Evolutionary conservation across 495 filamentous ascomycete species (phyloP).

Genomic region (Penicillium ucsense): DNA sequence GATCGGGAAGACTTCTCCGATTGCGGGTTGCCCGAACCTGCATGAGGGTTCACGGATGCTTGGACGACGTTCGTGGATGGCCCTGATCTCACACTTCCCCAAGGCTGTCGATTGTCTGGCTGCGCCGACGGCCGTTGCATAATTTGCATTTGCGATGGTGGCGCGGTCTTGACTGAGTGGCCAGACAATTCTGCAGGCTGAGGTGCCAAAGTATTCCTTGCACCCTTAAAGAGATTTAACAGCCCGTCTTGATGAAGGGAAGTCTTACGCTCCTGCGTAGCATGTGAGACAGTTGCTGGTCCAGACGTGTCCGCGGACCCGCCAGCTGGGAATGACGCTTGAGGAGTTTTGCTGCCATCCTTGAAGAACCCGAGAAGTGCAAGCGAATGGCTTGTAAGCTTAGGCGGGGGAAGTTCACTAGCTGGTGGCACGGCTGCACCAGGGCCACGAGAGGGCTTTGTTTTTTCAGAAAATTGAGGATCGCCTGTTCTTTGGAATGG

Average conservation of each 20-base stretch:
- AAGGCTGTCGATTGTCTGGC: conserved; percentile 8
- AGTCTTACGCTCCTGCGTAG: conserved; percentile 15
- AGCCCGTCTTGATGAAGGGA: conserved; percentile 34
- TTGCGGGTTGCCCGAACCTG: conserved; percentile 40
- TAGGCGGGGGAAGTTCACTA: conserved; percentile 47
- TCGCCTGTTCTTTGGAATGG: conserved; percentile 47
- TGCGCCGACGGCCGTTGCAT: conserved; percentile 25
- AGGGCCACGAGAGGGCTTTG: conserved; percentile 27
- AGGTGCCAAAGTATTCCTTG: conserved; percentile 9
- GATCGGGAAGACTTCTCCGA: conserved; percentile 31
- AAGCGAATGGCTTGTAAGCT: conserved; percentile 54
- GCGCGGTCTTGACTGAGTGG: conserved; percentile 14
- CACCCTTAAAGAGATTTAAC: conserved; percentile 26
- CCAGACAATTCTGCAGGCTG: conserved; percentile 28
- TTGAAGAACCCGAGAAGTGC: conserved; percentile 59
- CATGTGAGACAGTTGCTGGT: conserved; percentile 5
- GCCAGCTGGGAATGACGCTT: conserved; percentile 18
- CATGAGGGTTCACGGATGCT: conserved; percentile 40
- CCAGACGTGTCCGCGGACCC: neutral
- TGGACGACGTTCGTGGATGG: conserved; percentile 7
- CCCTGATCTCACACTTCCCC: conserved; percentile 3
- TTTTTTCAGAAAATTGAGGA: conserved; percentile 37
- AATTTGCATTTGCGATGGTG: conserved; percentile 21
- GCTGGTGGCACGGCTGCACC: conserved; percentile 44
- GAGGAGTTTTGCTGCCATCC: conserved; percentile 25